Evolutionary conservation across 495 filamentous ascomycete species (phyloP).

Genomic region (Chaetomium cochliodes): DNA sequence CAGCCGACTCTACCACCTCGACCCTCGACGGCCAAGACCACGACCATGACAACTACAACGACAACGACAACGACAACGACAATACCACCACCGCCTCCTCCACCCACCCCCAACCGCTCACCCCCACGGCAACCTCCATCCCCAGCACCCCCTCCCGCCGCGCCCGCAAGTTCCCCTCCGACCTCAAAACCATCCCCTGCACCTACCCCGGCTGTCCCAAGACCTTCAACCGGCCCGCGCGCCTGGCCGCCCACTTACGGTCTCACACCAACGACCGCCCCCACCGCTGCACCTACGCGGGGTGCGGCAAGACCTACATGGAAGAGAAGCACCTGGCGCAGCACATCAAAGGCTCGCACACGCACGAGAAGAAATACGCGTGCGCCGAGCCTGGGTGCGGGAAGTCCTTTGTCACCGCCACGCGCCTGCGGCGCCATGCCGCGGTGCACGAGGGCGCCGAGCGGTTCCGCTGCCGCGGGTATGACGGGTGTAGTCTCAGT

Average conservation of each 20-base stretch:
- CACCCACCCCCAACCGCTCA: slow-evolving; percentile 17
- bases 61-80: slow-evolving; percentile 5
- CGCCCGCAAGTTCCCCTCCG: slow-evolving; percentile 60
- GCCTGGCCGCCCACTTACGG: slow-evolving; percentile 72
- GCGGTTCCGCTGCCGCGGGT: slow-evolving; percentile 68
- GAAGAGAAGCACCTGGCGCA: slow-evolving; percentile 77
- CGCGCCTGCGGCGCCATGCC: slow-evolving; percentile 66
- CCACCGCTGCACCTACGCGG: slow-evolving; percentile 63
- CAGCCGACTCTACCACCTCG: slow-evolving; percentile 16
- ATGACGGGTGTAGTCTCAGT: slow-evolving; percentile 68
- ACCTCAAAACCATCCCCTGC: slow-evolving; percentile 72
- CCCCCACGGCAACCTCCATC: slow-evolving; percentile 35
- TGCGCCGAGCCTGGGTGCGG: slow-evolving; percentile 71
- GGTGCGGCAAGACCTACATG: slow-evolving; percentile 77
- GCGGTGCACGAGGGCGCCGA: slow-evolving; percentile 66
- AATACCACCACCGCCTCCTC: slow-evolving; percentile 8
- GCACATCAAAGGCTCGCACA: slow-evolving; percentile 81
- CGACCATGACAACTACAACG: too few species aligned
- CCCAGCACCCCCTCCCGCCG: slow-evolving; percentile 54
- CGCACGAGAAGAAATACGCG: slow-evolving; percentile 63
- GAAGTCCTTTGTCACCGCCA: slow-evolving; percentile 76
- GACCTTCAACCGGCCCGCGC: slow-evolving; percentile 83
- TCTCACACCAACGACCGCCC: slow-evolving; percentile 79
- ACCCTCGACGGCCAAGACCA: slow-evolving; percentile 17
- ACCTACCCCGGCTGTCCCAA: slow-evolving; percentile 67